phyloP scores from a whole-genome alignment of 1,139 yeast genomes.

The Yamadazyma dushanensis region DNA sequence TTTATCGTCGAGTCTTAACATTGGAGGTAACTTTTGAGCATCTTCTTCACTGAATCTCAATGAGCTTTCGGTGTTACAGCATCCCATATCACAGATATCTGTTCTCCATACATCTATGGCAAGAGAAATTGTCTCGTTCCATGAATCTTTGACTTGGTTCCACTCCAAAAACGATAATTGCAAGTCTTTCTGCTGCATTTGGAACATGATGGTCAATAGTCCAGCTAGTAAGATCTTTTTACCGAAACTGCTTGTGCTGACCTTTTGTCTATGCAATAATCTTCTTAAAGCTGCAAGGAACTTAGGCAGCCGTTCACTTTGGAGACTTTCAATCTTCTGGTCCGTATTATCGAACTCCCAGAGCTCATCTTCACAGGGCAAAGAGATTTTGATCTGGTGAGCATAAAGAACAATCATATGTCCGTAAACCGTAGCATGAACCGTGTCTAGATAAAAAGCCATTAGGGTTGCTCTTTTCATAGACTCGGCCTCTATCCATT shows the following conservation, averaged over 20 bases:
- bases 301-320: slow-evolving; percentile 19
- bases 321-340: slow-evolving; percentile 10
- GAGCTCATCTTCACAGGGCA: slow-evolving; percentile 33
- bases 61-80: slow-evolving; percentile 26
- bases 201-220: slow-evolving; percentile 62
- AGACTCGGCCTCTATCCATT: slow-evolving; percentile 34
- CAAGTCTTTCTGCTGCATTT: slow-evolving; percentile 69
- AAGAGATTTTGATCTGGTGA: slow-evolving; percentile 28
- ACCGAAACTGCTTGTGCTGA: slow-evolving; percentile 54
- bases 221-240: slow-evolving; percentile 67
- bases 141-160: slow-evolving; percentile 40
- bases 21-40: slow-evolving; percentile 19
- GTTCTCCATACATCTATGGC: slow-evolving; percentile 62
- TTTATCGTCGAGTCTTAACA: slow-evolving; percentile 26
- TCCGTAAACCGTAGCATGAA: slow-evolving; percentile 35
- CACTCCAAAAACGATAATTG: slow-evolving; percentile 44
- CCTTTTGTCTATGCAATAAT: slow-evolving; percentile 52
- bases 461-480: slow-evolving; percentile 32
- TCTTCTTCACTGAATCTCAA: slow-evolving; percentile 12
- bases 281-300: slow-evolving; percentile 58
- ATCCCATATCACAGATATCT: slow-evolving; percentile 29
- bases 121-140: slow-evolving; percentile 63
- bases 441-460: slow-evolving; percentile 34
- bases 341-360: slow-evolving; percentile 27
- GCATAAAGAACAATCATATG: slow-evolving; percentile 29